Evolutionary conservation across 208 protist species (phyloP).

Genomic region (Leishmania tropica): DNA sequence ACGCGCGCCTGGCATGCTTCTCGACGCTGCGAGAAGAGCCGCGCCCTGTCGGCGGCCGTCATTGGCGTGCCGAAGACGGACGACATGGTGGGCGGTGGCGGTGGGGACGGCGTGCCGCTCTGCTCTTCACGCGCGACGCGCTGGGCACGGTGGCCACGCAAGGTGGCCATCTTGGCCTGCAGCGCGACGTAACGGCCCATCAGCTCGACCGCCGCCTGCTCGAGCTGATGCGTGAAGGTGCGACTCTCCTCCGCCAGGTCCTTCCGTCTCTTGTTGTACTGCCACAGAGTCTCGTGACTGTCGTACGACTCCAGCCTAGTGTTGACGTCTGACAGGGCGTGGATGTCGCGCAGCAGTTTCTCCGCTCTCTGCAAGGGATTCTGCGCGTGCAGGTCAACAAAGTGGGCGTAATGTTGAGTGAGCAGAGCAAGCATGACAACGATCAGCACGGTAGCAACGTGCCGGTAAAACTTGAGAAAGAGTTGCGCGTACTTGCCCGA

Average conservation of each 20-base stretch:
- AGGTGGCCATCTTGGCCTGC: conserved; percentile 50
- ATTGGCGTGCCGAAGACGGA: conserved; percentile 19
- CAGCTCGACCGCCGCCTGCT: conserved; percentile 47
- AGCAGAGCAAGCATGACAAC: conserved; percentile 29
- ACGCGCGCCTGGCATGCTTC: too few relatives aligned
- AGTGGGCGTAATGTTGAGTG: neutral
- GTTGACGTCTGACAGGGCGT: conserved; percentile 15
- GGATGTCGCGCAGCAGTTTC: conserved; percentile 27
- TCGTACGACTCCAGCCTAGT: conserved; percentile 23
- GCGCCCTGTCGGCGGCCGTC: neutral
- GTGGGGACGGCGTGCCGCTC: conserved; percentile 8
- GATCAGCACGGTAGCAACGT: conserved; percentile 25
- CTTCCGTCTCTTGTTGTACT: conserved; percentile 29
- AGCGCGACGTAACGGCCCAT: conserved; percentile 52
- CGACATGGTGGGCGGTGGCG: conserved; percentile 16
- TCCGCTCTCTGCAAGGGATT: conserved; percentile 20
- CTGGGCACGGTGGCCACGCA: conserved; percentile 53
- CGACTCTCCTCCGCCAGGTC: conserved; percentile 21
- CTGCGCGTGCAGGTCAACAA: neutral
- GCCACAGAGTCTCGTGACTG: conserved; percentile 28
- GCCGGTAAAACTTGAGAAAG: conserved; percentile 13
- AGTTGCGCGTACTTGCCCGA: neutral
- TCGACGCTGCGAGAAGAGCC: neutral
- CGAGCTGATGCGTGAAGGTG: conserved; percentile 34
- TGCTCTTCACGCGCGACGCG: conserved; percentile 32